Conservation (phyloP, 176 grass and related monocot genomes). For the Aegilops longissima region DNA sequence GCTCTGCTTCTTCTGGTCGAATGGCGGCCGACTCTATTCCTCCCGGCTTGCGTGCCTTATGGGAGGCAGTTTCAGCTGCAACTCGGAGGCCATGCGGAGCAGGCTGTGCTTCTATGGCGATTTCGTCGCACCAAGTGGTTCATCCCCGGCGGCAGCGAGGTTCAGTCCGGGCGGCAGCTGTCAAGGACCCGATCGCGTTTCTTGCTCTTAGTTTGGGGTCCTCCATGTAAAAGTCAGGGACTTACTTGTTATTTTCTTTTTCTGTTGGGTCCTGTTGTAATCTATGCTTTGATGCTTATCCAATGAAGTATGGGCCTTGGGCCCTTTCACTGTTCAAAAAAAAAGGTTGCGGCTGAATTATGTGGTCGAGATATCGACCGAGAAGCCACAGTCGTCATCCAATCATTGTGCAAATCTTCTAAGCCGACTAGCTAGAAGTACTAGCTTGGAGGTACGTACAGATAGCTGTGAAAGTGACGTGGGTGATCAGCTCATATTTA, state of each 20-base stretch:
- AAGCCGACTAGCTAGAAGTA: not conserved
- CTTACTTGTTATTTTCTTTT: no score
- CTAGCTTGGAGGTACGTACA: not conserved
- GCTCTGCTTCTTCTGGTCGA: not conserved
- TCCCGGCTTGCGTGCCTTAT: not conserved
- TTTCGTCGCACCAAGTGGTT: no score
- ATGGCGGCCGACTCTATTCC: not conserved
- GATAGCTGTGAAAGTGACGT: not conserved
- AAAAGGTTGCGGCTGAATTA: not conserved
- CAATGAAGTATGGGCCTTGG: no score
- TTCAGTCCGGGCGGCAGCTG: no score
- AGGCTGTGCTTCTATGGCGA: no score
- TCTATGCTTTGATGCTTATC: no score
- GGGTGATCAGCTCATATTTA: not conserved
- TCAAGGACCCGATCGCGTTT: no score
- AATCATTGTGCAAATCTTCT: conserved; percentile 7
- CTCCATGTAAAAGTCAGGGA: no score
- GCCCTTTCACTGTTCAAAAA: no score
- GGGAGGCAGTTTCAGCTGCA: not conserved
- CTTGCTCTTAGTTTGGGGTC: no score
- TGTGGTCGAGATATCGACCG: not conserved
- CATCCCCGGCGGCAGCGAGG: no score
- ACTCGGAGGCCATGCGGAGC: not conserved
- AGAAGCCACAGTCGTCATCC: not conserved
- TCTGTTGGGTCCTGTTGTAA: no score